Conservation (phyloP, 2,329 filamentous ascomycete genomes). For the Fusarium nodosum region DNA sequence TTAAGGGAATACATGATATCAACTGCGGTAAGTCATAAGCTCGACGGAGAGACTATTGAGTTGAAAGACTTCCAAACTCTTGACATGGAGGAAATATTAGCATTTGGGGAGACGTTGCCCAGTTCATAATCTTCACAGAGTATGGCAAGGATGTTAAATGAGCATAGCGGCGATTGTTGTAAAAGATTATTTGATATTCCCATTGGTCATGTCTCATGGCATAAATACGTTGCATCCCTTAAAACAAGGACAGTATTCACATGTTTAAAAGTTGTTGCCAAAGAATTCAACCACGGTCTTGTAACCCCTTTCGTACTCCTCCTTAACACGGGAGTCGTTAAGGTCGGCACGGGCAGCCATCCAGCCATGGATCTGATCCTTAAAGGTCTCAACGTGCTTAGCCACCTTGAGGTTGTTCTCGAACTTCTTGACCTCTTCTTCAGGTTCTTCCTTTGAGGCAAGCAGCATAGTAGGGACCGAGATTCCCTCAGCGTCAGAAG, state of each 20-base stretch:
- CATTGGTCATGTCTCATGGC: slow-evolving; percentile 28
- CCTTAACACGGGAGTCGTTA: slow-evolving; percentile 67
- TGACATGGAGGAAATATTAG: slow-evolving; percentile 61
- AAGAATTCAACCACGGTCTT: slow-evolving; percentile 71
- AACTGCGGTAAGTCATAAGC: slow-evolving; percentile 62
- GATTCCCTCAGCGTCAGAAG: slow-evolving; percentile 70
- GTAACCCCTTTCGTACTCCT: slow-evolving; percentile 74
- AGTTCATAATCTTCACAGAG: slow-evolving; percentile 1
- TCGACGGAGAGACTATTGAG: slow-evolving; percentile 56
- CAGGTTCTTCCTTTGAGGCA: slow-evolving; percentile 74
- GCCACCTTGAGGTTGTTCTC: slow-evolving; percentile 65
- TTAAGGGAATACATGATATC: slow-evolving; percentile 69
- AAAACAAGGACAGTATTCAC: too few relatives aligned
- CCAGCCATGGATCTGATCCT: slow-evolving; percentile 78
- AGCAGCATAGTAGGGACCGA: slow-evolving; percentile 73
- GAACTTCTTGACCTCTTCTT: slow-evolving; percentile 68
- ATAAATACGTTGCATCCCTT: slow-evolving; percentile 12
- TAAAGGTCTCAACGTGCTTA: slow-evolving; percentile 75
- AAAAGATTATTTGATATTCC: slow-evolving; percentile 1
- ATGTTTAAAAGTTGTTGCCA: slow-evolving; percentile 61
- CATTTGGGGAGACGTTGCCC: slow-evolving; percentile 56
- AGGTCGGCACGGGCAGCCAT: slow-evolving; percentile 77
- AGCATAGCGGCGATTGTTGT: background rate
- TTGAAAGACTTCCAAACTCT: slow-evolving; percentile 60
- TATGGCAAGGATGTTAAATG: slow-evolving; percentile 13